Evolutionary conservation across 495 filamentous ascomycete species (phyloP).

Genomic region (Copromyces sp.): DNA sequence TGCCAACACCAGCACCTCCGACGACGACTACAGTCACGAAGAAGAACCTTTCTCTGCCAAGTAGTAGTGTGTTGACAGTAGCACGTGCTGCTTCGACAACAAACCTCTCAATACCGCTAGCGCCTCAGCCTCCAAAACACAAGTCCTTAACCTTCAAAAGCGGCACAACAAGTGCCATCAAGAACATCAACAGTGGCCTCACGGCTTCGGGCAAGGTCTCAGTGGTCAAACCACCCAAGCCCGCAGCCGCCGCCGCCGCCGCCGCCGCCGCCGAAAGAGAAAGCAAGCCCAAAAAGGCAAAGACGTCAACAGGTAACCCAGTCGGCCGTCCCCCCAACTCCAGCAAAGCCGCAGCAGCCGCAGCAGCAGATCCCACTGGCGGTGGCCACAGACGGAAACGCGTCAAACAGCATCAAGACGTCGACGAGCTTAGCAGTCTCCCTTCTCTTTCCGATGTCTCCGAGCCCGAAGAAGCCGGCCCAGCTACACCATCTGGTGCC

Average conservation of each 20-base stretch:
- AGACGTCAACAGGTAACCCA: neutral
- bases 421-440: slow-evolving; percentile 2
- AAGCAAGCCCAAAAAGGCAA: slow-evolving; percentile 20
- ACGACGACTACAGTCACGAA: neutral
- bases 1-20: neutral
- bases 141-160: neutral
- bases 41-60: neutral
- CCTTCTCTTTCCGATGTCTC: slow-evolving; percentile 11
- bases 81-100: neutral
- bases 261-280: slow-evolving; percentile 3
- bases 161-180: slow-evolving; percentile 19
- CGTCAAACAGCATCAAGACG: slow-evolving; percentile 10
- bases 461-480: neutral
- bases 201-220: slow-evolving; percentile 9
- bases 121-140: neutral
- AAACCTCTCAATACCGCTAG: neutral
- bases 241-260: neutral
- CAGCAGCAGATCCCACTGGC: neutral
- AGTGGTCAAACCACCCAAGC: slow-evolving; percentile 1
- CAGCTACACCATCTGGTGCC: slow-evolving; percentile 11
- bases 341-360: neutral
- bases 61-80: too few relatives aligned
- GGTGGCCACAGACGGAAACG: slow-evolving; percentile 8
- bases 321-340: neutral
- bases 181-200: slow-evolving; percentile 19